Conservation (phyloP, 176 grass and related monocot species). For the maize (Zea mays) region DNA sequence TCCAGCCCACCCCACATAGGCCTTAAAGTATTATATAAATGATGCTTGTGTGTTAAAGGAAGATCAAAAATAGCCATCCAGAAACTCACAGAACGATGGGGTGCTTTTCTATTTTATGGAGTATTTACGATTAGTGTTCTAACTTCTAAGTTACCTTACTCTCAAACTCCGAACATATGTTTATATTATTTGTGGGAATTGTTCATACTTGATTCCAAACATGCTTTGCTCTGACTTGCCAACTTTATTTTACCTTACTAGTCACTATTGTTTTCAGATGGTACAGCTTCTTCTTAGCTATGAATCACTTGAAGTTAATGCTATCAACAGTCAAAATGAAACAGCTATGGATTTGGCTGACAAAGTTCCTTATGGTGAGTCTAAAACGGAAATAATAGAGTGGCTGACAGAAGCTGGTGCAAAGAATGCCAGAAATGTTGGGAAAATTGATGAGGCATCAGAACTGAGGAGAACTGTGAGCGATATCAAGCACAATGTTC, state of each 20-base stretch:
- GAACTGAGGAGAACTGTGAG: constrained; percentile 94
- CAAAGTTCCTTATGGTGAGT: constrained; percentile 90
- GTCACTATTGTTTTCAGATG: constrained; percentile 60
- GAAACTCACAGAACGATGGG: not conserved
- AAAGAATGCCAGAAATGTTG: constrained; percentile 82
- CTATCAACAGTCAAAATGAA: constrained; percentile 89
- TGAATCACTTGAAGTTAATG: constrained; percentile 74
- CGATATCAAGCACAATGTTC: constrained; percentile 96
- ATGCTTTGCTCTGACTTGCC: constrained; percentile 15
- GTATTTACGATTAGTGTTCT: not conserved
- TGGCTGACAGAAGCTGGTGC: constrained; percentile 81
- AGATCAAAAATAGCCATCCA: not conserved
- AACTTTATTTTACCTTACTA: not conserved
- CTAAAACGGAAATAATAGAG: constrained; percentile 84
- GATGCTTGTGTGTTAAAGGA: not conserved
- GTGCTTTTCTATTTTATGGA: not conserved
- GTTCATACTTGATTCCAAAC: not conserved
- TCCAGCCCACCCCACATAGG: not conserved
- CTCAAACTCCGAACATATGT: not conserved
- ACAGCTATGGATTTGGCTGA: constrained; percentile 93
- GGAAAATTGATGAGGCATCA: constrained; percentile 69
- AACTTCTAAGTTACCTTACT: not conserved
- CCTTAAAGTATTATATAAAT: not conserved
- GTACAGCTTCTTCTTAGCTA: constrained; percentile 81
- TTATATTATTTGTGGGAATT: not conserved